These are phyloP conservation scores for Brasilioporus rufonigricans DNA, from an alignment of 768 basidiomycete species.

Conservation along the genomic window DNA sequence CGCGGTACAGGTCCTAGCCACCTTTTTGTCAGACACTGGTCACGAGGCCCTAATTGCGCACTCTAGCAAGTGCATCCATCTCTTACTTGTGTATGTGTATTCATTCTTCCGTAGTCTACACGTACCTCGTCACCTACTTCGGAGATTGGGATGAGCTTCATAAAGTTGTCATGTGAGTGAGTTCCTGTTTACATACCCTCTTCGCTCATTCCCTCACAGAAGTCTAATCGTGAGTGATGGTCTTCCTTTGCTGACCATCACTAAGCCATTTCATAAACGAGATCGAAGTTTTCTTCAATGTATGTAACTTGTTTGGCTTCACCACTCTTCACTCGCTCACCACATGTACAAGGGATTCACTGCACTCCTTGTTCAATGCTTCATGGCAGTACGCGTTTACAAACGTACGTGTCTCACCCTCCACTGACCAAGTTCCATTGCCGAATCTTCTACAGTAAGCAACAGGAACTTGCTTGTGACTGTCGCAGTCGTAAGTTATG, in stretches of 20 bases:
- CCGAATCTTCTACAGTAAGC: conserved; percentile 40
- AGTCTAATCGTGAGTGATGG: not conserved
- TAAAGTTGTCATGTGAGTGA: not conserved
- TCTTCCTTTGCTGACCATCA: not conserved
- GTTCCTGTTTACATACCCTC: not conserved
- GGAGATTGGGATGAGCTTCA: conserved; percentile 18
- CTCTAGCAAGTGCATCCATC: conserved; percentile 32
- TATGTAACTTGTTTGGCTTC: conserved; percentile 1
- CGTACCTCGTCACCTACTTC: conserved; percentile 44
- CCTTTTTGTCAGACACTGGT: conserved; percentile 50
- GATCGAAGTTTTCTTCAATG: conserved; percentile 54
- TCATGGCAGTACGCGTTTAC: conserved; percentile 51
- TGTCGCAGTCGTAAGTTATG: conserved; percentile 25
- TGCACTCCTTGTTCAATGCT: conserved; percentile 53
- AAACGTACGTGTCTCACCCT: conserved; percentile 34
- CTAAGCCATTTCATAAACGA: conserved; percentile 12
- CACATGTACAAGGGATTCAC: conserved; percentile 35
- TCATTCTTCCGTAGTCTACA: conserved; percentile 40
- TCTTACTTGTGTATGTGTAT: not conserved
- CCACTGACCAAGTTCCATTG: not conserved
- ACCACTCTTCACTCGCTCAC: not conserved
- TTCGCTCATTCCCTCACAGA: not conserved
- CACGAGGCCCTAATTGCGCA: conserved; percentile 58
- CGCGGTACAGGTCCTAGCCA: conserved; percentile 42
- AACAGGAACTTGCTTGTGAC: conserved; percentile 42